phyloP scores from a whole-genome alignment of 768 basidiomycete species.

The Sarcodon sp. region DNA sequence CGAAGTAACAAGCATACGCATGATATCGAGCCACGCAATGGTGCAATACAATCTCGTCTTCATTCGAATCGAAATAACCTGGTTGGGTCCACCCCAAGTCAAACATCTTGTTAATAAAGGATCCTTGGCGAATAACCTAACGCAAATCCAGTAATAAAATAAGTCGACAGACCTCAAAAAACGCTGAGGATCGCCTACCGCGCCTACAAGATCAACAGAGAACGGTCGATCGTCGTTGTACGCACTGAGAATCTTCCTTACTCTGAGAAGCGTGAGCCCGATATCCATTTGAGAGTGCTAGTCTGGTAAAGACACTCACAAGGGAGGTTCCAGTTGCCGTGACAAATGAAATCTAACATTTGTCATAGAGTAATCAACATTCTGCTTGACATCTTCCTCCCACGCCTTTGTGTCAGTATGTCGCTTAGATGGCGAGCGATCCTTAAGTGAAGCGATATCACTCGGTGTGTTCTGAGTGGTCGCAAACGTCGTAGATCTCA shows the following conservation, averaged over 20 bases:
- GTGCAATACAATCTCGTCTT: conserved; percentile 28
- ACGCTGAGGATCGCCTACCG: conserved; percentile 21
- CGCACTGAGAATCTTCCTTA: conserved; percentile 17
- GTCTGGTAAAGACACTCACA: background rate
- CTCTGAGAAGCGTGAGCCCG: conserved; percentile 12
- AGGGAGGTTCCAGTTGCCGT: conserved; percentile 24
- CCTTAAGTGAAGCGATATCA: too few relatives aligned
- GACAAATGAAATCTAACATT: conserved; percentile 15
- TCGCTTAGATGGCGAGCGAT: background rate
- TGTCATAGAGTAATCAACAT: background rate
- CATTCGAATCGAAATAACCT: conserved; percentile 23
- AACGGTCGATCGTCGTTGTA: conserved; percentile 39
- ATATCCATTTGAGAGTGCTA: too few relatives aligned
- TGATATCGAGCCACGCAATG: conserved; percentile 46
- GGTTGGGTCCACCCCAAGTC: conserved; percentile 37
- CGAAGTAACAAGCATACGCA: conserved; percentile 22
- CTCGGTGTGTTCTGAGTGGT: too few relatives aligned
- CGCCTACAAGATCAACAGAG: conserved; percentile 44
- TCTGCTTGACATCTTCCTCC: background rate
- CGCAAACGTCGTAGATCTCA: too few relatives aligned
- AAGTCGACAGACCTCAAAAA: background rate
- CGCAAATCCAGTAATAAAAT: background rate
- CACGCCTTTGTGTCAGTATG: background rate
- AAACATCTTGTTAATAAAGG: conserved; percentile 40
- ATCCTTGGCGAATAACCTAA: conserved; percentile 42